phyloP scores from a whole-genome alignment of 169 alveolate genomes.

The Cystoisospora suis region DNA sequence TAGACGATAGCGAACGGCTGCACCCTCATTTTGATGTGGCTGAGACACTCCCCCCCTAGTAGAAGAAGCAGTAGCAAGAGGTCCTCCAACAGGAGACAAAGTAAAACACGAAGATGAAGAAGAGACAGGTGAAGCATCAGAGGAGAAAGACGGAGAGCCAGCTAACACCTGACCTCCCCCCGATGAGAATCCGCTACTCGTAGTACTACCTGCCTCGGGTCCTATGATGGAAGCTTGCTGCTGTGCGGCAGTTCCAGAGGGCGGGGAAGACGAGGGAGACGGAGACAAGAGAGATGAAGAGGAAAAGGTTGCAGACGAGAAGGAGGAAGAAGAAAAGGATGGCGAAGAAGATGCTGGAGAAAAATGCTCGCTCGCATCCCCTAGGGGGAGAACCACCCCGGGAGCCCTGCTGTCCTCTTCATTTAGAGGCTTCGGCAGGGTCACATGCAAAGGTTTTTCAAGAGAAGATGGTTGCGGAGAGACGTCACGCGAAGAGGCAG shows the following conservation, averaged over 20 bases:
- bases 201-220: too few species aligned
- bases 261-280: background rate
- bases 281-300: background rate
- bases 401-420: too few species aligned
- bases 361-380: too few species aligned
- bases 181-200: too few species aligned
- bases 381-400: too few species aligned
- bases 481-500: too few species aligned
- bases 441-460: too few species aligned
- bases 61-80: background rate
- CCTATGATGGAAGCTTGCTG: background rate
- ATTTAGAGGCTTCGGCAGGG: too few species aligned
- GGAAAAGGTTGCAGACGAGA: background rate
- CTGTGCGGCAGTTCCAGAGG: background rate
- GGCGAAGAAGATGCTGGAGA: background rate
- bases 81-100: background rate
- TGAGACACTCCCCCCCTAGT: background rate
- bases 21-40: background rate
- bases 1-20: constrained; percentile 6
- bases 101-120: background rate
- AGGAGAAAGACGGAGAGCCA: background rate
- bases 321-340: background rate
- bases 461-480: too few species aligned
- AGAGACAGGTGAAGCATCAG: background rate
- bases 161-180: too few species aligned